Base-by-base conservation (phyloP, 1,139 yeast genomes). In the Blastobotrys illinoisensis region DNA sequence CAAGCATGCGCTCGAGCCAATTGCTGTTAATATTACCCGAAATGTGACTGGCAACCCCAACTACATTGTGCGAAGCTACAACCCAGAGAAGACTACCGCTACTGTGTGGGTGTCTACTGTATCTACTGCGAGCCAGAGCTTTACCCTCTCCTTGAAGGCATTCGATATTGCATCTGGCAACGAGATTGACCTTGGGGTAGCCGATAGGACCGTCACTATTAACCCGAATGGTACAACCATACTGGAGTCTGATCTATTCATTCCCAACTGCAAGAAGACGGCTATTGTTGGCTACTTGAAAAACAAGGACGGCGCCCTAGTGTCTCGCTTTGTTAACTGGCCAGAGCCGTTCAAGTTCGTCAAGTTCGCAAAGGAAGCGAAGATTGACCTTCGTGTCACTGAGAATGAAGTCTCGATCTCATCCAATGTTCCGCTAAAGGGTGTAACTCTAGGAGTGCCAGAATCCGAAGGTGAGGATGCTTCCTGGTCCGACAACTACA, bases 51-150 rank as follows among this genome's bases (percentile, higher is more conserved):
- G 50, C 47, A 45, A 23, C 11, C 50, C 56, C n/a, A 36, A 54
- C 26, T 49, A 59, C 26, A 46, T 55, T 24, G 32, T 59, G 50
- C 49, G 60, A 47, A 55, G 55, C 45, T 54, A 57, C 43, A 47
- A 44, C 2, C 51, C 52, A 5, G 58, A 59, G 32, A 51, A 55
- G 46, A 51, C 53, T 7, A 18, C 32, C 7, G 63, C 72, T 14
- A 77, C 74, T 50, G 59, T 76, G 23, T 76, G 80, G 80, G 78
- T 71, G 1, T 72, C 69, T 13, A 73, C 73, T 54, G 58, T 71
- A 1, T 58, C 66, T 18, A 51, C 62, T n/a, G 32, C 52, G 2
- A 63, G 56, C 14, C 53, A 60, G 2, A 44, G 56, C 11, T 71
- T 64, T 2, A 56, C 57, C 2, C 62, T 76, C 44, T 58, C 59